Evolutionary conservation across 306 rosid species (phyloP).

Genomic region (Betula pendula): DNA sequence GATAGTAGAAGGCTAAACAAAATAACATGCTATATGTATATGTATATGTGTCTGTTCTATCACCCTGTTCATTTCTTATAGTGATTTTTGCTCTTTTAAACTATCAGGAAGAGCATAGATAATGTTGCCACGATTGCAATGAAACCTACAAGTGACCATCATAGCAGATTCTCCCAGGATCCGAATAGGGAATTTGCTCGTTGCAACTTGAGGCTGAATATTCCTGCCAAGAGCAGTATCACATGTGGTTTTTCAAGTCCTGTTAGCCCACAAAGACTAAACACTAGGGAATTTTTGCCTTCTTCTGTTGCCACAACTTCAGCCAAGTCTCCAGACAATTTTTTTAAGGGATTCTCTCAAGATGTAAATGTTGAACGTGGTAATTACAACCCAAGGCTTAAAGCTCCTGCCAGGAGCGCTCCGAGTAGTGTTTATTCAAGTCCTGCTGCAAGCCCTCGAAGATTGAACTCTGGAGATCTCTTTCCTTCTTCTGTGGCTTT

Average conservation of each 20-base stretch:
- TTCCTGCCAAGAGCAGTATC: conserved; percentile 24
- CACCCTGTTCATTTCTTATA: conserved; percentile 2
- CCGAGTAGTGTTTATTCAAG: conserved; percentile 71
- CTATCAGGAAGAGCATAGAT: conserved; percentile 49
- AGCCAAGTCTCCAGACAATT: conserved; percentile 38
- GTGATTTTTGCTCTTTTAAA: conserved; percentile 1
- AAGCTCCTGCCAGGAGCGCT: conserved; percentile 63
- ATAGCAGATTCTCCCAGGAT: conserved; percentile 34
- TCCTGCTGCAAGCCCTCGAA: conserved; percentile 80
- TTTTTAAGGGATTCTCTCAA: conserved; percentile 33
- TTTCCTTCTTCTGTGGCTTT: conserved; percentile 29
- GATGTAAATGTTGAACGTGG: conserved; percentile 32
- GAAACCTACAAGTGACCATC: conserved; percentile 37
- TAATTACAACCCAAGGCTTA: conserved; percentile 33
- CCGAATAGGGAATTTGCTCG: conserved; percentile 16
- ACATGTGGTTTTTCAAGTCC: conserved; percentile 29
- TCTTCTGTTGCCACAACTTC: conserved; percentile 27
- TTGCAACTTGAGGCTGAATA: conserved; percentile 32
- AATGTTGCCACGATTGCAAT: conserved; percentile 24
- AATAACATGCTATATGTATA: neutral
- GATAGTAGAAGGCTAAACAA: neutral
- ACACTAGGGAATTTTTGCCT: conserved; percentile 18
- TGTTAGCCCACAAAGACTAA: conserved; percentile 26
- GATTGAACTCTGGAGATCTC: conserved; percentile 44
- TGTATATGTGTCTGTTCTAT: conserved; percentile 1